phyloP scores from a whole-genome alignment of 805 yeast species.

The Debaryomyces maramus region DNA sequence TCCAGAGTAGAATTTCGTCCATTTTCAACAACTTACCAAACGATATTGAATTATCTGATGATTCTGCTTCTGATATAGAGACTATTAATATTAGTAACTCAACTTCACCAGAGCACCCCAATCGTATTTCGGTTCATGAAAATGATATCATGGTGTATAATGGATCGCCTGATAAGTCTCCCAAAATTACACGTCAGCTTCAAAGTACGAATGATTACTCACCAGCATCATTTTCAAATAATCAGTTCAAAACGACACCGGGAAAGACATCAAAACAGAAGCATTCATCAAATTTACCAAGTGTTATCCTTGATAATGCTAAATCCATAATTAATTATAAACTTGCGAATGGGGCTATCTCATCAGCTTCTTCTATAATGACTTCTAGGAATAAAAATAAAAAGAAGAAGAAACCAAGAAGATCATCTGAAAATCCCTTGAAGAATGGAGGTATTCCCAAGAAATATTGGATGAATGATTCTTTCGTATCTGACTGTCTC shows the following conservation, averaged over 20 bases:
- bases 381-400: conserved; percentile 14
- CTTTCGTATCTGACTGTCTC: conserved; percentile 85
- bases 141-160: background rate
- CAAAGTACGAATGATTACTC: conserved; percentile 11
- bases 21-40: conserved; percentile 47
- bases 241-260: conserved; percentile 21
- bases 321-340: conserved; percentile 32
- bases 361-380: conserved; percentile 34
- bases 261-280: conserved; percentile 20
- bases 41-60: conserved; percentile 47
- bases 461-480: conserved; percentile 96
- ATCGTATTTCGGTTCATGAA: background rate
- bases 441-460: conserved; percentile 57
- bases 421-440: conserved; percentile 41
- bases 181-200: conserved; percentile 8
- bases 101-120: conserved; percentile 11
- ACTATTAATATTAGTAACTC: conserved; percentile 22
- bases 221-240: conserved; percentile 27
- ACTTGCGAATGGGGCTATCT: conserved; percentile 21
- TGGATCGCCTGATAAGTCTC: conserved; percentile 21
- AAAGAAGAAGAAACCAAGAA: conserved; percentile 29
- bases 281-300: conserved; percentile 31
- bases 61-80: conserved; percentile 44
- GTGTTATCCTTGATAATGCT: conserved; percentile 40
- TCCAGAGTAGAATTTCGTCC: conserved; percentile 35